A percentile compares a stretch with the other conserved stretches of the same genome.
Conservation (phyloP, 371 early-diverging fungal species). For the Fennellomyces sp. region DNA sequence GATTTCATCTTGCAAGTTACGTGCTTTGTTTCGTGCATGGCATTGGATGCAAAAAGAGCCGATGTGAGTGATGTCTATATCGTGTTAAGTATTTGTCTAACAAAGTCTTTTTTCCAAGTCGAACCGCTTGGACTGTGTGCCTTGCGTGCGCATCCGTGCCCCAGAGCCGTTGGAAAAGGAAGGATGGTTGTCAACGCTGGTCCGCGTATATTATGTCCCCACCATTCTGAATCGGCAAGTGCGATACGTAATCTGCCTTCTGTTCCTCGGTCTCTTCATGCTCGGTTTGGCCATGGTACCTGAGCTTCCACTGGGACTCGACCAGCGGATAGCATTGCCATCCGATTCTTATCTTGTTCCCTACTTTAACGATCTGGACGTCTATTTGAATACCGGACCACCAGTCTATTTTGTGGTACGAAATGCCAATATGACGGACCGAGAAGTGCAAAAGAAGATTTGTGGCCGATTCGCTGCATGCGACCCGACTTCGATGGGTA, state of each 20-base stretch:
- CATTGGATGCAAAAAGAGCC: constrained; percentile 65
- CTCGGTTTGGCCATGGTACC: constrained; percentile 53
- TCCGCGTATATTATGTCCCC: constrained; percentile 63
- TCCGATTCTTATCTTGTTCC: constrained; percentile 71
- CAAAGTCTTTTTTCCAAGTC: constrained; percentile 22
- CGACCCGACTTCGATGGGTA: constrained; percentile 57
- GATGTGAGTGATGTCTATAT: constrained; percentile 29
- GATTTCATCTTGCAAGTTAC: constrained; percentile 79
- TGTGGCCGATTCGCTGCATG: constrained; percentile 72
- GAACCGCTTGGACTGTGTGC: constrained; percentile 68
- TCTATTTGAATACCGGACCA: constrained; percentile 72
- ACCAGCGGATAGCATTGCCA: constrained; percentile 75
- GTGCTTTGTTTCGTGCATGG: constrained; percentile 68
- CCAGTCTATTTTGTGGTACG: constrained; percentile 80
- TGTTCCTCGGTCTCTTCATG: constrained; percentile 62
- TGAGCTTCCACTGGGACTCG: constrained; percentile 62
- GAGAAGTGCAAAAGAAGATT: constrained; percentile 54
- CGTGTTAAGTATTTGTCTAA: not conserved
- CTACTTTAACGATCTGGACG: constrained; percentile 71
- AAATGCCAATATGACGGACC: constrained; percentile 54
- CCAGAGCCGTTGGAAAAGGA: constrained; percentile 58
- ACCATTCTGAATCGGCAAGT: constrained; percentile 50
- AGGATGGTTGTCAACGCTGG: constrained; percentile 51
- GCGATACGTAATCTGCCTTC: constrained; percentile 49
- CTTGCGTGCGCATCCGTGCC: constrained; percentile 60